Base-by-base conservation (phyloP, 2,329 filamentous ascomycete species). In the Botryosphaeria agaves region DNA sequence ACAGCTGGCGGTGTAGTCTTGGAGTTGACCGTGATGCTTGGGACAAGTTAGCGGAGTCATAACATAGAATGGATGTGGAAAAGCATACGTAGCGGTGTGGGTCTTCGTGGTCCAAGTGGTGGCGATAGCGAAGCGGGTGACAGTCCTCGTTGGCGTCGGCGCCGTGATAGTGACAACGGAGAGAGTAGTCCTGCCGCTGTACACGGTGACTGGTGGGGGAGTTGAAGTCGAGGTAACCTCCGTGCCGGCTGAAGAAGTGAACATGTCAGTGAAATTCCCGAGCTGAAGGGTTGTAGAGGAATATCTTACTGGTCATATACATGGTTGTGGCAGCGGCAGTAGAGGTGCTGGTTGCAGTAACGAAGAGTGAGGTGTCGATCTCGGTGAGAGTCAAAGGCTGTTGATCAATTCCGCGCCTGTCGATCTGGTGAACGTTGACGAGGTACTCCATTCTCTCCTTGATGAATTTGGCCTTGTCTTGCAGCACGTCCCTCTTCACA, bases 401-500 rank as follows among this genome's bases (percentile, higher is more conserved):
- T 24, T 39, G 39, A 28, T 57, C 54, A 1, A 52, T 52, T 29
- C 48, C 48, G 23, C 53, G 49, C 28, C 37, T 43, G n/a, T 41
- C 36, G 11, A 44, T 26, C 17, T 20, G 29, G 7, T 21, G 26
- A 15, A 28, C 30, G 7, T 18, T 30, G 7, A 38, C 43, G 14
- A 50, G 31, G 18, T 48, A 41, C 7, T 38, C 43, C 26, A 37
- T 40, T 7, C 48, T 36, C 29, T 46, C 44, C 18, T 39, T 33
- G 11, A 47, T 32, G 28, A 40, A 36, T 14, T 38, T 31, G 3
- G 31, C 36, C 24, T 35, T 37, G 26, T 39, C 32, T 12, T 27
- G 31, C 9, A 39, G 31, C 3, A 35, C 32, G 19, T 34, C 37
- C 25, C 37, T 36, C 7, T 28, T 31, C n/a, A 41, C 31, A 29